Conservation (phyloP, 495 filamentous ascomycete genomes). For the Daldinia bambusicola region DNA sequence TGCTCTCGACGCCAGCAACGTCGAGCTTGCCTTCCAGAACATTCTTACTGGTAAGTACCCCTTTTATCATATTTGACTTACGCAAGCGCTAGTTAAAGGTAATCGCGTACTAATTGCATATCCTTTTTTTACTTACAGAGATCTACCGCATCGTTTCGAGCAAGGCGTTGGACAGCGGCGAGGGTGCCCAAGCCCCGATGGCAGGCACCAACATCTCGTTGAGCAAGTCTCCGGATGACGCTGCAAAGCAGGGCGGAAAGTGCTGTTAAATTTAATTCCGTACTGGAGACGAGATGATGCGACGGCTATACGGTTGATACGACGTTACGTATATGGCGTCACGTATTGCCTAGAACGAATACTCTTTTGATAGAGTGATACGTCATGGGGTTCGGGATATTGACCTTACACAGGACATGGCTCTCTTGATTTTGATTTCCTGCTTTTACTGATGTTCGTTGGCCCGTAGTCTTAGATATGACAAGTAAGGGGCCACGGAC, state of each 20-base stretch:
- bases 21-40: slow-evolving; percentile 99
- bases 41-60: slow-evolving; percentile 87
- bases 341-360: slow-evolving; percentile 50
- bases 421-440: slow-evolving; percentile 45
- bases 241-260: slow-evolving; percentile 79
- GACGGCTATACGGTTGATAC: slow-evolving; percentile 55
- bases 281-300: slow-evolving; percentile 43
- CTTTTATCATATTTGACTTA: slow-evolving; percentile 19
- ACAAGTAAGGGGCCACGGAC: slow-evolving; percentile 36
- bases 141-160: slow-evolving; percentile 99
- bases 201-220: slow-evolving; percentile 82
- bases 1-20: slow-evolving; percentile 97
- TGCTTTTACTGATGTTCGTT: slow-evolving; percentile 41
- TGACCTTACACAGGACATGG: slow-evolving; percentile 49
- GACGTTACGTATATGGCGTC: slow-evolving; percentile 59
- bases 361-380: slow-evolving; percentile 46
- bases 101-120: slow-evolving; percentile 9
- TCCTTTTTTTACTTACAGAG: slow-evolving; percentile 64
- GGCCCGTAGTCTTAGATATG: slow-evolving; percentile 42
- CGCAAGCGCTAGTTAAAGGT: slow-evolving; percentile 22
- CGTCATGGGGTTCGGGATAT: slow-evolving; percentile 48
- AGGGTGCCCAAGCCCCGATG: slow-evolving; percentile 76
- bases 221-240: slow-evolving; percentile 78
- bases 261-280: slow-evolving; percentile 82
- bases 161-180: slow-evolving; percentile 92